Conservation (phyloP, 768 basidiomycete genomes). For the Lactarius indigo region DNA sequence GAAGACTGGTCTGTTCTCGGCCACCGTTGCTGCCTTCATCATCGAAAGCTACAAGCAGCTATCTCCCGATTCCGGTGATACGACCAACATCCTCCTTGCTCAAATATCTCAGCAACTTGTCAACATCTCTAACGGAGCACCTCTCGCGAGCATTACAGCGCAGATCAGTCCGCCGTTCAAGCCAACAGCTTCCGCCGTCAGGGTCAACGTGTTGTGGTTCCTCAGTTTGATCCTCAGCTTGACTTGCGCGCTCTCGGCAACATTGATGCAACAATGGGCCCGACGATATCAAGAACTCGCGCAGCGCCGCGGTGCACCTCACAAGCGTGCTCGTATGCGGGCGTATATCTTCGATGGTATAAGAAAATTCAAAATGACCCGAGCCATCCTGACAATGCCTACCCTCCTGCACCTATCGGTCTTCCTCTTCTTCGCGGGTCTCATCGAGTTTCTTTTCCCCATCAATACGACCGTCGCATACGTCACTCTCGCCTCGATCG, state of each 20-base stretch:
- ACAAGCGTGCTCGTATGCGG: background rate
- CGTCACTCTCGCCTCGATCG: conserved; percentile 6
- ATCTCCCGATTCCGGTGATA: conserved; percentile 7
- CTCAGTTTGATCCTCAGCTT: conserved; percentile 16
- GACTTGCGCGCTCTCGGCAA: background rate
- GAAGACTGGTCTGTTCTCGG: conserved; percentile 20
- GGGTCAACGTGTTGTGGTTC: conserved; percentile 16
- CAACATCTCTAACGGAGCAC: background rate
- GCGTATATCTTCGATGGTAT: background rate
- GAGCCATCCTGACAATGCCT: background rate
- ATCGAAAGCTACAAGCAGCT: conserved; percentile 10
- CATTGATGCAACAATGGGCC: background rate
- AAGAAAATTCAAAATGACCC: background rate
- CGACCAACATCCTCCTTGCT: background rate
- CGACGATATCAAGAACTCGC: background rate
- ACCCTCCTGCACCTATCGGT: conserved; percentile 7
- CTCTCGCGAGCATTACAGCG: background rate
- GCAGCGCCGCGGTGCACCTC: background rate
- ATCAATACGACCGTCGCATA: conserved; percentile 12
- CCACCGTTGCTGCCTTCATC: conserved; percentile 8
- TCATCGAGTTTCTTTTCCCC: conserved; percentile 18
- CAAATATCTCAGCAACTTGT: conserved; percentile 18
- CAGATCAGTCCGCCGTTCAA: background rate
- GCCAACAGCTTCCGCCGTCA: background rate
- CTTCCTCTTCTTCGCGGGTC: conserved; percentile 15